Base-by-base conservation (phyloP, 2,329 filamentous ascomycete species). In the Fusarium temperatum region DNA sequence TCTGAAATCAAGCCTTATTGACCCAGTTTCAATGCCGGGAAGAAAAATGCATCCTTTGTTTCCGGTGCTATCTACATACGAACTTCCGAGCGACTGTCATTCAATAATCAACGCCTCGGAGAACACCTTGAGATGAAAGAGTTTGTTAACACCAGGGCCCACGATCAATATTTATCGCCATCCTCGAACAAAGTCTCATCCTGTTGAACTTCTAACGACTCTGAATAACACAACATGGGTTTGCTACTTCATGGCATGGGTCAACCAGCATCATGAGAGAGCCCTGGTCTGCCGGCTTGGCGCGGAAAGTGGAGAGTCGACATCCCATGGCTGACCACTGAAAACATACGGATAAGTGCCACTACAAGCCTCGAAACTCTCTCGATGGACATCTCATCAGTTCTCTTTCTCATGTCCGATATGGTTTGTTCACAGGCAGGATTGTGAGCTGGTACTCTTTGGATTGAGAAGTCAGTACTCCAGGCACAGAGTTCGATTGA, bases 31-130 rank as follows among this genome's bases (percentile, higher is more conserved):
- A 60, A 69, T 78, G 69, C 72, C 75, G 72, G 75, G 71, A 71
- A 70, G 69, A 78, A 77, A 68, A 74, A 61, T 70, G 57, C 66
- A 57, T 69, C 66, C 57, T 66, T 72, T 78, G 67, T 77, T 77
- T 67, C 76, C 73, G 69, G 67, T 58, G 56, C 55, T n/a, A 53
- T 57, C 26, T 30, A 55, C 32, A 35, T 35, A 35, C 28, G 24
- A 44, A 39, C 47, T 59, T 38, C 39, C 14, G 35, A 59, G 35
- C 45, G 30, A 38, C 12, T 28, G n/a, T 38, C 15, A 47, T 26
- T 20, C 32, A 38, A 51, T 24, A 30, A 30, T 12, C 17, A 58
- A 26, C 14, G 15, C 47, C 24, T 38, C 32, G 28, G 42, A 39
- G 10, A 65, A 65, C 30, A 20, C 10, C 26, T 70, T 44, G 36